A percentile compares a stretch with the other conserved stretches of the same genome.
These are phyloP conservation scores for Epichloe festucae DNA, from an alignment of 2,329 filamentous ascomycete species.

Conservation along the genomic window DNA sequence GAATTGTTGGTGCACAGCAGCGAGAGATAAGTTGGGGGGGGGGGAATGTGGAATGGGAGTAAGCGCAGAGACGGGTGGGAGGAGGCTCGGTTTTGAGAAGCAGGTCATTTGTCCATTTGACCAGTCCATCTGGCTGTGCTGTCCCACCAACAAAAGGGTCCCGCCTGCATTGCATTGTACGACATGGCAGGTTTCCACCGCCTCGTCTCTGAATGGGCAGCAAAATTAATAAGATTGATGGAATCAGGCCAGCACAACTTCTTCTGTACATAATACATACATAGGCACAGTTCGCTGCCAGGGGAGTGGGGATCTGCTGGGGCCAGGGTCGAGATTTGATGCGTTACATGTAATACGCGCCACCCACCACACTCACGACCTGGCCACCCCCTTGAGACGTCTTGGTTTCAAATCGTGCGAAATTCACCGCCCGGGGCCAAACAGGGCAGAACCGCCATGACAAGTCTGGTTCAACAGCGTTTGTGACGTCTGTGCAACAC, in stretches of 20 bases:
- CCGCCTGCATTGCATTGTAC: no score
- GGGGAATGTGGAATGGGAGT: neutral
- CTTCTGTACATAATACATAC: no score
- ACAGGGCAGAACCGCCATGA: neutral
- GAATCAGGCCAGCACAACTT: neutral
- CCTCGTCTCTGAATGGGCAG: constrained; percentile 6
- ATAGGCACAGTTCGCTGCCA: neutral
- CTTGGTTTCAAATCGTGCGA: neutral
- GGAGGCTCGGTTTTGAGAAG: constrained; percentile 4
- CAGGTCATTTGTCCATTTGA: neutral
- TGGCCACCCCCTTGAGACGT: no score
- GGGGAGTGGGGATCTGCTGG: neutral
- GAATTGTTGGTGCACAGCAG: neutral
- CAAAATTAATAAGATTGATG: neutral
- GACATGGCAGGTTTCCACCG: constrained; percentile 6
- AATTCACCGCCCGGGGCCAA: neutral
- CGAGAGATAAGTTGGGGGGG: neutral
- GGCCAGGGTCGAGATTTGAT: neutral
- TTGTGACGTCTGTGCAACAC: no score
- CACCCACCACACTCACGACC: neutral
- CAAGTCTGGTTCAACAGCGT: neutral
- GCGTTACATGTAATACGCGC: neutral
- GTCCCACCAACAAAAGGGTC: neutral
- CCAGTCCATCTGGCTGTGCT: neutral
- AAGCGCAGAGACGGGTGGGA: constrained; percentile 1